Evolutionary conservation across 345 rosid species (phyloP).

Genomic region (Tarenaya hassleriana): DNA sequence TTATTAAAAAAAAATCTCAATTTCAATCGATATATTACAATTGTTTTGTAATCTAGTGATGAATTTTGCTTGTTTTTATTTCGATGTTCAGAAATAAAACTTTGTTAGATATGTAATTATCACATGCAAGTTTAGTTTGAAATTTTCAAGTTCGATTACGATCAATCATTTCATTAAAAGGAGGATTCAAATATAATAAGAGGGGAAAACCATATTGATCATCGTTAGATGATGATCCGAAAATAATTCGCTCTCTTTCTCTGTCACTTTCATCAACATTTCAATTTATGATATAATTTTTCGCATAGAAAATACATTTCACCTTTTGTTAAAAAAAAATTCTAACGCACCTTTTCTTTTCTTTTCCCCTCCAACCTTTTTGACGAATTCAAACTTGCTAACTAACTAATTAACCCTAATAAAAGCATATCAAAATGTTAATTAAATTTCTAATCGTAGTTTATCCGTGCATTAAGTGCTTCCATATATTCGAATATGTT

Average conservation of each 20-base stretch:
- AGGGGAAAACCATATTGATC: too few relatives aligned
- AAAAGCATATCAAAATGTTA: neutral
- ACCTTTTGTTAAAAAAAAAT: too few relatives aligned
- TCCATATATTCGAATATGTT: too few relatives aligned
- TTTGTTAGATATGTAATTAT: too few relatives aligned
- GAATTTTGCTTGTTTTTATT: neutral
- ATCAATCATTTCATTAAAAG: neutral
- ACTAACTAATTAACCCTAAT: conserved; percentile 8
- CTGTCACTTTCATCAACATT: conserved; percentile 26
- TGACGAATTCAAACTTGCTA: neutral
- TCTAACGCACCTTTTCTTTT: neutral
- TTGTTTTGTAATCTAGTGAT: neutral
- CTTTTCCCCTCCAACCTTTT: neutral
- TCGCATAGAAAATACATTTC: neutral
- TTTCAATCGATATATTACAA: neutral
- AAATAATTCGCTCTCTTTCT: neutral
- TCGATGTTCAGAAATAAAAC: too few relatives aligned
- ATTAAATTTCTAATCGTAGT: too few relatives aligned
- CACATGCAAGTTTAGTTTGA: neutral
- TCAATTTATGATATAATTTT: conserved; percentile 10
- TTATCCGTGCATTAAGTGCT: neutral
- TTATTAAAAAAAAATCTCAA: neutral
- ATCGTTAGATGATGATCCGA: conserved; percentile 11
- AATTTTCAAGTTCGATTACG: neutral
- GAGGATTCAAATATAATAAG: too few relatives aligned